Conservation (phyloP, 192 early-diverging fungal species). For the Spizellomyces punctatus region DNA sequence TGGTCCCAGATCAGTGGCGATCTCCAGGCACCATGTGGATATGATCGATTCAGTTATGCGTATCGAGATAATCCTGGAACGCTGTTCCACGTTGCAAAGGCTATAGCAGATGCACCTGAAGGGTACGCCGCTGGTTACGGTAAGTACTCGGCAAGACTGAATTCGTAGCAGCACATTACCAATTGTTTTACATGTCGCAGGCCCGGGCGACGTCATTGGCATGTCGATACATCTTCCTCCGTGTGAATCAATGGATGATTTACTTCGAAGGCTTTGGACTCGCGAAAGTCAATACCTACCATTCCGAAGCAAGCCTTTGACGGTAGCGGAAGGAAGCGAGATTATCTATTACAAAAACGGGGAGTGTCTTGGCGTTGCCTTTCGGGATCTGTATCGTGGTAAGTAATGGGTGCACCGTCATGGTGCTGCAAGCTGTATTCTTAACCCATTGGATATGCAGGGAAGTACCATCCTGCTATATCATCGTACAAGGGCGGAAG, state of each 20-base stretch:
- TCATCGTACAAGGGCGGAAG: constrained; percentile 68
- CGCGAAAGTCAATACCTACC: constrained; percentile 27
- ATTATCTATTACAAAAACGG: constrained; percentile 73
- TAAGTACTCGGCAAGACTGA: not conserved
- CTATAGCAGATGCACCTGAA: constrained; percentile 6
- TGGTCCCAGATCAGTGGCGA: constrained; percentile 80
- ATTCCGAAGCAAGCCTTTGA: constrained; percentile 35
- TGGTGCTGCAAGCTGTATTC: constrained; percentile 74
- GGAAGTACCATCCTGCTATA: constrained; percentile 78
- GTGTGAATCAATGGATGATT: constrained; percentile 22
- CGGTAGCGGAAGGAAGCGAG: constrained; percentile 51
- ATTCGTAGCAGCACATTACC: too few relatives aligned
- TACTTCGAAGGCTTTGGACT: constrained; percentile 42
- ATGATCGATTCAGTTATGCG: constrained; percentile 72
- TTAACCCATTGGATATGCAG: constrained; percentile 40
- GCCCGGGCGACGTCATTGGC: constrained; percentile 42
- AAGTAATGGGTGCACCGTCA: not conserved
- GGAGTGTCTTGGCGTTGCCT: constrained; percentile 63
- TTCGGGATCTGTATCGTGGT: constrained; percentile 64
- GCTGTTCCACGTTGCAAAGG: constrained; percentile 62
- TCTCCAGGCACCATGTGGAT: constrained; percentile 75
- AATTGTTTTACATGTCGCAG: too few relatives aligned
- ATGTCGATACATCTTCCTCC: constrained; percentile 39
- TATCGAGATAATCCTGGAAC: constrained; percentile 68
- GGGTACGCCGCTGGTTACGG: constrained; percentile 40